Conservation (phyloP, 1,284 basidiomycete genomes). For the Agroathelia rolfsii region DNA sequence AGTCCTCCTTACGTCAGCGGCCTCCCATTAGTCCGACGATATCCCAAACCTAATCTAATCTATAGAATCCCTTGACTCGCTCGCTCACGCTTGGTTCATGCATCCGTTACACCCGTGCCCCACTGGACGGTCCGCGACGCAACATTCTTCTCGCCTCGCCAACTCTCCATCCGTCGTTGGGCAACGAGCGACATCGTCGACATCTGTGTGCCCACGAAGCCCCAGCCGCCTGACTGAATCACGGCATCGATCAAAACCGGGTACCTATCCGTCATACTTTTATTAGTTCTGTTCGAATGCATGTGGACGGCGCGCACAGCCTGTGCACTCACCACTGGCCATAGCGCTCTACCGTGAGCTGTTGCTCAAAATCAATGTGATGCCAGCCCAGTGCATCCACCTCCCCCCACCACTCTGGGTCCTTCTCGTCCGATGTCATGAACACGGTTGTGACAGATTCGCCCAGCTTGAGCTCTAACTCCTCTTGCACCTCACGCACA, state of each 20-base stretch:
- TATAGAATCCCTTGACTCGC: no score
- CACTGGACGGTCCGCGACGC: constrained; percentile 14
- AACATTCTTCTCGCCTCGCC: constrained; percentile 34
- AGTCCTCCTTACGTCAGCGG: no score
- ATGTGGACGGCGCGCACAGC: background rate
- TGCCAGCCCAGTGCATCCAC: constrained; percentile 29
- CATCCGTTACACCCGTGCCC: no score
- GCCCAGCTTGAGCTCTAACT: constrained; percentile 39
- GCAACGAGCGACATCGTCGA: constrained; percentile 34
- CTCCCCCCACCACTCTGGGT: constrained; percentile 28
- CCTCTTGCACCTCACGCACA: constrained; percentile 52
- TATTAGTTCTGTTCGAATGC: no score
- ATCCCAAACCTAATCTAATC: no score
- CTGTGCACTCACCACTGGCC: constrained; percentile 25
- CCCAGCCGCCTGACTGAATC: constrained; percentile 27
- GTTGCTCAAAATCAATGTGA: constrained; percentile 26
- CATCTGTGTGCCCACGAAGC: constrained; percentile 35
- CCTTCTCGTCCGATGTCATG: constrained; percentile 27
- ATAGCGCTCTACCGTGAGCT: constrained; percentile 20
- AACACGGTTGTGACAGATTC: constrained; percentile 35
- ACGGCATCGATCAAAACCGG: constrained; percentile 30
- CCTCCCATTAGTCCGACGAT: no score
- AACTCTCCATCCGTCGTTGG: constrained; percentile 29
- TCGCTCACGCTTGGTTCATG: no score
- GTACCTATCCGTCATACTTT: constrained; percentile 23